Evolutionary conservation across 495 filamentous ascomycete species (phyloP).

Genomic region (Annulohypoxylon bovei): DNA sequence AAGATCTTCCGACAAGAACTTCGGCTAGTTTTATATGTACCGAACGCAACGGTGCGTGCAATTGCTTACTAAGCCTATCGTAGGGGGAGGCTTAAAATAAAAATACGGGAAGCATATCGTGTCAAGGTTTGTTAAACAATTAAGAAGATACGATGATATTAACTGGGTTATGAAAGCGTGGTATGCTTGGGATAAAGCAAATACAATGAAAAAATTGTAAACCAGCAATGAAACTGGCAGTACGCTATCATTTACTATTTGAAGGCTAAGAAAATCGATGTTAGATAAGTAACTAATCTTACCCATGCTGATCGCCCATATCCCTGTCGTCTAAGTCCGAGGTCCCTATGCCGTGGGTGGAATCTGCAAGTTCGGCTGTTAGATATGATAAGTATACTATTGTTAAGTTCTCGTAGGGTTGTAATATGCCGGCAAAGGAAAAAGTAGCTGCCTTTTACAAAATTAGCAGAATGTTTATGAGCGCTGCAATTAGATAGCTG

Average conservation of each 20-base stretch:
- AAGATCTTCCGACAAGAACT: not conserved
- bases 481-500: too few relatives aligned
- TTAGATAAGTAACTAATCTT: not conserved
- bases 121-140: too few relatives aligned
- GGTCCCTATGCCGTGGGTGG: slow-evolving; percentile 7
- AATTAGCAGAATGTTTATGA: not conserved
- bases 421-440: not conserved
- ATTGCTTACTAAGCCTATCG: too few relatives aligned
- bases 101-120: too few relatives aligned
- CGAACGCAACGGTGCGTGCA: too few relatives aligned
- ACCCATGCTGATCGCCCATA: not conserved
- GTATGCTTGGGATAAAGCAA: too few relatives aligned
- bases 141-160: too few relatives aligned
- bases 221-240: not conserved
- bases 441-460: not conserved
- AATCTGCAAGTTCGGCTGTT: not conserved
- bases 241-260: not conserved
- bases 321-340: not conserved
- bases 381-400: not conserved
- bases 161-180: too few relatives aligned
- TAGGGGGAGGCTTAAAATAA: too few relatives aligned
- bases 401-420: not conserved
- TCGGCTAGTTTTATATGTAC: not conserved
- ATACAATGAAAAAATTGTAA: not conserved
- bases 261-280: not conserved